phyloP scores from a whole-genome alignment of 2,329 filamentous ascomycete genomes.

The Epichloe aotearoae region DNA sequence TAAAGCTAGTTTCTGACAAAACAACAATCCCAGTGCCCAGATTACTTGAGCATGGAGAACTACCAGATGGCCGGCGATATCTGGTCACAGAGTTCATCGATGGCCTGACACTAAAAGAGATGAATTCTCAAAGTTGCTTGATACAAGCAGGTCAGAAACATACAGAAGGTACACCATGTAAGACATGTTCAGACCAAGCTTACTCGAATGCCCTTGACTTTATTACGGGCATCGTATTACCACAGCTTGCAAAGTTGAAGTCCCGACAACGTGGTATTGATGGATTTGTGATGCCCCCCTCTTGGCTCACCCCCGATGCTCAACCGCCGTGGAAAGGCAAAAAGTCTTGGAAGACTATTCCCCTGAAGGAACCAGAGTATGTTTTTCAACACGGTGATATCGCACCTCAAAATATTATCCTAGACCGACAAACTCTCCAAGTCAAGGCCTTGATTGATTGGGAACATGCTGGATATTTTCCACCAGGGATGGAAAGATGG shows the following conservation, averaged over 20 bases:
- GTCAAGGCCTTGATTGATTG: slow-evolving; percentile 8
- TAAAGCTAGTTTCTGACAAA: slow-evolving; percentile 1
- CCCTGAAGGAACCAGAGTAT: slow-evolving; percentile 5
- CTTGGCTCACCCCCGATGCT: slow-evolving; percentile 4
- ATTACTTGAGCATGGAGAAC: slow-evolving; percentile 4
- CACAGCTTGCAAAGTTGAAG: slow-evolving; percentile 4
- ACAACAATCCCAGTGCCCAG: slow-evolving; percentile 7
- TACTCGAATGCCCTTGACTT: slow-evolving; percentile 5
- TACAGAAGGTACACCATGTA: slow-evolving; percentile 1
- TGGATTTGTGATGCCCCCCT: slow-evolving; percentile 9
- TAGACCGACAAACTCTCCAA: slow-evolving; percentile 5
- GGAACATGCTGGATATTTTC: slow-evolving; percentile 8
- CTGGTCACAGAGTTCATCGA: slow-evolving; percentile 5
- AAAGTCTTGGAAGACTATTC: slow-evolving; percentile 1
- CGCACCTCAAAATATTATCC: slow-evolving; percentile 6
- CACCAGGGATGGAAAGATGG: slow-evolving; percentile 8
- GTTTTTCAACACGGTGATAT: slow-evolving; percentile 7
- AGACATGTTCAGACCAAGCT: slow-evolving; percentile 3
- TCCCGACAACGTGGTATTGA: slow-evolving; percentile 5
- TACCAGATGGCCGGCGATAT: slow-evolving; percentile 6
- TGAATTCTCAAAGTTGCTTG: neutral
- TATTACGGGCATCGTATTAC: slow-evolving; percentile 3
- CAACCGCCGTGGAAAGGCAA: slow-evolving; percentile 6
- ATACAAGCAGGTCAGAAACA: neutral
- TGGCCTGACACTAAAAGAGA: neutral